A percentile compares a stretch with the other conserved stretches of the same genome.
Evolutionary conservation across 306 rosid genomes (phyloP).

Genomic region (Carpinus viminea): DNA sequence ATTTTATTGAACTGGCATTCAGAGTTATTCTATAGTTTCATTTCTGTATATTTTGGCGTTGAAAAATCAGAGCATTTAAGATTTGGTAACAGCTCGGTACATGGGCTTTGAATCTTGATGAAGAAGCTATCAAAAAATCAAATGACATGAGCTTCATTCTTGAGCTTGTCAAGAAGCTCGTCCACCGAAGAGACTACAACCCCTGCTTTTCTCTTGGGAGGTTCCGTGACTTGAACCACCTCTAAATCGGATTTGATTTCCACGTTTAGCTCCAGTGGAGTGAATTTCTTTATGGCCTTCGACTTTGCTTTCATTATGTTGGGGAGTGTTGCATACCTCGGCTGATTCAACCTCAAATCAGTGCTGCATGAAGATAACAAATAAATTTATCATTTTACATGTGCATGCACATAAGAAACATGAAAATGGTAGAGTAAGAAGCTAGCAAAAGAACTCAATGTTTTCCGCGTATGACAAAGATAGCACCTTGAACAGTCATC

Average conservation of each 20-base stretch:
- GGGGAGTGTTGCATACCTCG: conserved; percentile 92
- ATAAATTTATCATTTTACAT: background rate
- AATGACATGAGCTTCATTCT: conserved; percentile 78
- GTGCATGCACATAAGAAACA: too few relatives aligned
- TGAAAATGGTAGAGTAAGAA: background rate
- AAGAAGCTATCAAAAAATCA: conserved; percentile 28
- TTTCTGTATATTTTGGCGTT: background rate
- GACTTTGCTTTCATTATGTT: conserved; percentile 98
- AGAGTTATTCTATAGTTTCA: background rate
- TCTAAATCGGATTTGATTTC: conserved; percentile 73
- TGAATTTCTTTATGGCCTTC: conserved; percentile 70
- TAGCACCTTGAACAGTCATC: too few relatives aligned
- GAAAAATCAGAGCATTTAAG: conserved; percentile 7
- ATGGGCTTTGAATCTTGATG: background rate
- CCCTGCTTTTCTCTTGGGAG: conserved; percentile 94
- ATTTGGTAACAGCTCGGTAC: conserved; percentile 8
- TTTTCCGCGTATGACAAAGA: too few relatives aligned
- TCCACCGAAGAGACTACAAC: conserved; percentile 78
- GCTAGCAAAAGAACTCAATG: too few relatives aligned
- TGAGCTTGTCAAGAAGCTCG: conserved; percentile 82
- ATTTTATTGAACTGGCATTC: conserved; percentile 9
- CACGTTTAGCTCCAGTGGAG: conserved; percentile 74
- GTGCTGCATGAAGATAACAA: conserved; percentile 51
- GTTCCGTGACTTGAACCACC: conserved; percentile 75
- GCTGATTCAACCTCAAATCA: conserved; percentile 91